A percentile compares a stretch with the other conserved stretches of the same genome.
Conservation (phyloP, 2,329 filamentous ascomycete species). For the Curvularia lunata region DNA sequence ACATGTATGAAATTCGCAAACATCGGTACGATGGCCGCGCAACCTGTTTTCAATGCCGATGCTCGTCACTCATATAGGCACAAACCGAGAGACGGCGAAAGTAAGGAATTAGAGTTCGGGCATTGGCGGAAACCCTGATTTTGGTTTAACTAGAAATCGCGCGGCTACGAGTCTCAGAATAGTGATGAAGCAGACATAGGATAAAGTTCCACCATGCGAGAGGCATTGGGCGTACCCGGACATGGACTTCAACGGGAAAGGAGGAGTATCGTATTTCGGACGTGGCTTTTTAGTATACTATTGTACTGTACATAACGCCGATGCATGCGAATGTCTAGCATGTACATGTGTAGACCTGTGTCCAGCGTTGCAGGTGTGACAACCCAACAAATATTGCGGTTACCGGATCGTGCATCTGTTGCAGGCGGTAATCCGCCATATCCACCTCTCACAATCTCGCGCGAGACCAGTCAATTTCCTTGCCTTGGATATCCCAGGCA, state of each 20-base stretch:
- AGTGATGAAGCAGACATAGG: not conserved
- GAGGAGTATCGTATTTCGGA: constrained; percentile 2
- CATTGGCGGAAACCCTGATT: constrained; percentile 12
- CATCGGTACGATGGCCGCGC: constrained; percentile 52
- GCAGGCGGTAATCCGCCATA: not conserved
- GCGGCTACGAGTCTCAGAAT: not conserved
- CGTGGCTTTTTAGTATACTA: not conserved
- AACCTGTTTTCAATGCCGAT: constrained; percentile 29
- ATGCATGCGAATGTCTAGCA: constrained; percentile 37
- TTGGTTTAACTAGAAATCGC: not conserved
- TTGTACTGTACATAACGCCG: constrained; percentile 32
- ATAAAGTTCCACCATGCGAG: not conserved
- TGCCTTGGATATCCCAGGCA: not conserved
- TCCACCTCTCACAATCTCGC: not conserved
- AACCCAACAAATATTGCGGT: not conserved
- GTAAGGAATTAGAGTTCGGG: constrained; percentile 10
- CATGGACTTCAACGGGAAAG: not conserved
- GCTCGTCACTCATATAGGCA: constrained; percentile 4
- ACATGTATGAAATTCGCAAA: constrained; percentile 12
- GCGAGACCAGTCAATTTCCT: not conserved
- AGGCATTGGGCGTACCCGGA: not conserved
- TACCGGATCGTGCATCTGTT: not conserved
- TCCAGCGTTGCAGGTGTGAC: not conserved
- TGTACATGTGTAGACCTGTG: constrained; percentile 28
- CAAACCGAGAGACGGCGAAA: constrained; percentile 12